A percentile compares a stretch with the other conserved stretches of the same genome.
These are phyloP conservation scores for Cinnamomum chago DNA, from an alignment of 164 flowering plant genomes.

Conservation along the genomic window DNA sequence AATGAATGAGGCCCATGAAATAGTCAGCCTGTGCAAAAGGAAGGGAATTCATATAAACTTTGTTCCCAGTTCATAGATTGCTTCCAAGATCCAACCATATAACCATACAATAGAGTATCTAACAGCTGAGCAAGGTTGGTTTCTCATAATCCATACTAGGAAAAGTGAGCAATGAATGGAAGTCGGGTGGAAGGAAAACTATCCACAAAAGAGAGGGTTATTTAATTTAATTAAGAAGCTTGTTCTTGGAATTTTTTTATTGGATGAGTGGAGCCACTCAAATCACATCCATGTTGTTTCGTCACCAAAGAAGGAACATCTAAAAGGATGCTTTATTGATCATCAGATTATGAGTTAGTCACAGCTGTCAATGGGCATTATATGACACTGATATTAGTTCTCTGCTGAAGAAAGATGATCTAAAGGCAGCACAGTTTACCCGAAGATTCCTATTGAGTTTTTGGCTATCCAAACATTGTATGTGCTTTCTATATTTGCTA, in stretches of 20 bases:
- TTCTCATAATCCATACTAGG: neutral
- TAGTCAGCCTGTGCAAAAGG: conserved; percentile 25
- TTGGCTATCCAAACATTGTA: neutral
- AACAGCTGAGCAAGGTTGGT: neutral
- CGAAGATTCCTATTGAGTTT: neutral
- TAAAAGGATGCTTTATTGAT: neutral
- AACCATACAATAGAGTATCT: conserved; percentile 1
- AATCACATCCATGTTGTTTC: no score
- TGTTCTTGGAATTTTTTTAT: neutral
- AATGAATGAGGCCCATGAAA: conserved; percentile 37
- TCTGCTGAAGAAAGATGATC: neutral
- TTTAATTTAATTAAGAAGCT: neutral
- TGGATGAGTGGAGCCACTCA: neutral
- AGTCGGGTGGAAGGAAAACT: neutral
- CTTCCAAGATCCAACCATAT: neutral
- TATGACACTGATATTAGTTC: neutral
- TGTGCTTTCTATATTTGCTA: neutral
- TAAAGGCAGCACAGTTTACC: neutral
- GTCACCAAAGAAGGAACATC: neutral
- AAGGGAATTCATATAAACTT: conserved; percentile 27
- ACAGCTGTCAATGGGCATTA: neutral
- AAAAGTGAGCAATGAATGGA: neutral
- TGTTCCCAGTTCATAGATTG: conserved; percentile 11
- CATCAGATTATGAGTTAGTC: neutral
- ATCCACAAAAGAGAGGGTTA: neutral